phyloP scores from a whole-genome alignment of 75 land plant species.

The Picea sitchensis region DNA sequence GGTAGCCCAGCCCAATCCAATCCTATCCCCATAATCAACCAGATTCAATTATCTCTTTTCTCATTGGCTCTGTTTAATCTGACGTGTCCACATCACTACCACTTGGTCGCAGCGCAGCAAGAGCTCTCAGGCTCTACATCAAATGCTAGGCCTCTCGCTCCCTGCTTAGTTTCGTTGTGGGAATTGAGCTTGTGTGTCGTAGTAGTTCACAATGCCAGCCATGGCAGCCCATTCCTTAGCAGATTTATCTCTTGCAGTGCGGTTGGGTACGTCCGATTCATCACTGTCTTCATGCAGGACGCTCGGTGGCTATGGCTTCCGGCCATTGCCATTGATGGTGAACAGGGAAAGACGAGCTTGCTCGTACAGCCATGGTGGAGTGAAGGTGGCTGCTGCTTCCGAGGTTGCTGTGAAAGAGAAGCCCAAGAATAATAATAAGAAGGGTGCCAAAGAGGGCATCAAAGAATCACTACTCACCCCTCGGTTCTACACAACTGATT shows the following conservation, averaged over 20 bases:
- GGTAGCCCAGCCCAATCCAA: neutral
- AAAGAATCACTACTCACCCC: conserved; percentile 85
- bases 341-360: neutral
- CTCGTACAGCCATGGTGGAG: neutral
- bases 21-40: neutral
- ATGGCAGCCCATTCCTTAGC: conserved; percentile 30
- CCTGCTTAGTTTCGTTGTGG: neutral
- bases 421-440: conserved; percentile 31
- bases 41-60: neutral
- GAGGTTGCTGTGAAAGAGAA: conserved; percentile 4
- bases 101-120: neutral
- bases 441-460: conserved; percentile 42
- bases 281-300: neutral
- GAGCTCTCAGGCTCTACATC: neutral
- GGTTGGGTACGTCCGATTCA: neutral
- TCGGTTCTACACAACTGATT: conserved; percentile 98
- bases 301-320: neutral
- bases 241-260: neutral
- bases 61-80: neutral
- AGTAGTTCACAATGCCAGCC: conserved; percentile 19
- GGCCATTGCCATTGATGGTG: neutral
- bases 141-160: no score
- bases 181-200: neutral
- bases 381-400: conserved; percentile 7
- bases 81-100: neutral